These are phyloP conservation scores for Schwanniomyces sp. DNA, from an alignment of 805 yeast species.

Conservation along the genomic window DNA sequence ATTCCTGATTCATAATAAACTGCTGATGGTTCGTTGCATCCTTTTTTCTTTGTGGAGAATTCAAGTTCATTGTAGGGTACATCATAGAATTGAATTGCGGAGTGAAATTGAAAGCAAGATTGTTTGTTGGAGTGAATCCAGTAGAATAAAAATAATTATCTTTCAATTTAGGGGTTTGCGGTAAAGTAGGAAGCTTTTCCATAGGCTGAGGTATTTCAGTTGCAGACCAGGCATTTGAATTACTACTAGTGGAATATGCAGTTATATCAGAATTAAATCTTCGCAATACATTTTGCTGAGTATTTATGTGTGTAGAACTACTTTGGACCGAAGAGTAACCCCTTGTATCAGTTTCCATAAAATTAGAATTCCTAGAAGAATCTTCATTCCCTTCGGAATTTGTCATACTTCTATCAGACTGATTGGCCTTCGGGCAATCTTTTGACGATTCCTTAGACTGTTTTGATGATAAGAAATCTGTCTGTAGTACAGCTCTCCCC, in stretches of 20 bases:
- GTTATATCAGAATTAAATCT: constrained; percentile 25
- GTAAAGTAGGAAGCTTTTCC: constrained; percentile 13
- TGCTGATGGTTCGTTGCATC: constrained; percentile 12
- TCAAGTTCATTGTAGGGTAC: constrained; percentile 34
- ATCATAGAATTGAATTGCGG: constrained; percentile 43
- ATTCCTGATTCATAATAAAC: constrained; percentile 26
- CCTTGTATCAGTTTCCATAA: not conserved
- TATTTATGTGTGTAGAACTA: not conserved
- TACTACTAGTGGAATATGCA: constrained; percentile 5
- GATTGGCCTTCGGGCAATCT: not conserved
- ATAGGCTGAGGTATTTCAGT: constrained; percentile 8
- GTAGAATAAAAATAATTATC: constrained; percentile 23
- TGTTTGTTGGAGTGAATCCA: constrained; percentile 29
- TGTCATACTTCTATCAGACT: not conserved
- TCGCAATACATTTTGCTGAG: constrained; percentile 12
- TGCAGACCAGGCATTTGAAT: not conserved
- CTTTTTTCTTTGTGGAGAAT: constrained; percentile 29
- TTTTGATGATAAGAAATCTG: constrained; percentile 8
- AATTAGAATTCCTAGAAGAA: not conserved
- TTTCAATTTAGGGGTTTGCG: constrained; percentile 36
- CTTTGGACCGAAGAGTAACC: not conserved
- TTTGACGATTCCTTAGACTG: not conserved
- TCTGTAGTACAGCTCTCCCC: constrained; percentile 40
- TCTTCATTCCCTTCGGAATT: not conserved
- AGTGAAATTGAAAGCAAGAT: constrained; percentile 31